These are phyloP conservation scores for Auricularia heimuer DNA, from an alignment of 768 basidiomycete species.

Conservation along the genomic window DNA sequence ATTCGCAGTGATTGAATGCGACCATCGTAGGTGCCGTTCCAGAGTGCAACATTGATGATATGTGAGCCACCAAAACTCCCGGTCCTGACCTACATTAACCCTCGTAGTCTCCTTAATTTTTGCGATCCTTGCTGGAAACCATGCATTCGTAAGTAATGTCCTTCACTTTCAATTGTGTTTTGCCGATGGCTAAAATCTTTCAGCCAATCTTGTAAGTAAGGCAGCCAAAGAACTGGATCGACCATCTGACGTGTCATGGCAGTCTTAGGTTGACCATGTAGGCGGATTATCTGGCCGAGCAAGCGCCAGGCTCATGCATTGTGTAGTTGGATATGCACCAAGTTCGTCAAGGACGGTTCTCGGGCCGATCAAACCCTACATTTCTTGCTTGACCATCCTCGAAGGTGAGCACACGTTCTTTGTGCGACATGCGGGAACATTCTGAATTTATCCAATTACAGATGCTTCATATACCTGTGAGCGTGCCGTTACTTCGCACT, in stretches of 20 bases:
- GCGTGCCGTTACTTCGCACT: neutral
- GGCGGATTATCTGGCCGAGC: slow-evolving; percentile 18
- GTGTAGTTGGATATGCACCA: slow-evolving; percentile 62
- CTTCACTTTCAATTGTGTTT: neutral
- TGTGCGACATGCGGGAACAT: slow-evolving; percentile 11
- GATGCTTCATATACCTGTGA: slow-evolving; percentile 74
- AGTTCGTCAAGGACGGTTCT: slow-evolving; percentile 48
- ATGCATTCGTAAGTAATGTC: slow-evolving; percentile 65
- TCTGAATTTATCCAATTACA: neutral
- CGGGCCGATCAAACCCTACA: slow-evolving; percentile 68
- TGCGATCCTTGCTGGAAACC: slow-evolving; percentile 85
- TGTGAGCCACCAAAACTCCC: neutral
- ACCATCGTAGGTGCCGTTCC: slow-evolving; percentile 71
- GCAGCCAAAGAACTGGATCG: neutral
- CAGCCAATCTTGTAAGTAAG: slow-evolving; percentile 71
- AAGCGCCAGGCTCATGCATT: too few relatives aligned
- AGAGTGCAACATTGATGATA: slow-evolving; percentile 77
- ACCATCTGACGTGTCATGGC: neutral
- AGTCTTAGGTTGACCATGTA: slow-evolving; percentile 81
- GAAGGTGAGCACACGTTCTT: slow-evolving; percentile 32
- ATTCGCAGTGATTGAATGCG: neutral
- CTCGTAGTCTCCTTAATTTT: slow-evolving; percentile 47
- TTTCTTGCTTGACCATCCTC: slow-evolving; percentile 91
- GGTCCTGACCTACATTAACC: neutral
- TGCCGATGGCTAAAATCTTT: slow-evolving; percentile 4